Evolutionary conservation across 2,329 filamentous ascomycete species (phyloP).

Genomic region (Paracorniculantispora psalliotae): DNA sequence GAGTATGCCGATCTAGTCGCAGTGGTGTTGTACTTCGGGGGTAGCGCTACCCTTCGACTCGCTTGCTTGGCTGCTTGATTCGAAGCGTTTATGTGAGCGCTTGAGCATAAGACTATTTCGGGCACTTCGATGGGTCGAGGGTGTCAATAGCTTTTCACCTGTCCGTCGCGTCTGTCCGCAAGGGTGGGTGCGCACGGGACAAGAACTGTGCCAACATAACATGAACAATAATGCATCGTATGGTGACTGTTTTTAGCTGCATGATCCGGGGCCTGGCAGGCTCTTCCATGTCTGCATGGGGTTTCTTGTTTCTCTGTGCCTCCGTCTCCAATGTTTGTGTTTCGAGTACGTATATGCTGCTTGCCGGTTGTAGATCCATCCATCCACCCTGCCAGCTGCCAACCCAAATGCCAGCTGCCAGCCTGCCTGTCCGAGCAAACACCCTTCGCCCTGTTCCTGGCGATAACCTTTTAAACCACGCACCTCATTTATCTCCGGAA

Average conservation of each 20-base stretch:
- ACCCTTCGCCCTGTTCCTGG: neutral
- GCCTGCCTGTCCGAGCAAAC: neutral
- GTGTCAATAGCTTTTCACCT: too few species aligned
- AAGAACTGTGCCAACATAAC: neutral
- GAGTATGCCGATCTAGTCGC: neutral
- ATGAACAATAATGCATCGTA: neutral
- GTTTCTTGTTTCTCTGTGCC: neutral
- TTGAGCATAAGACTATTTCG: neutral
- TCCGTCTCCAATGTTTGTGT: slow-evolving; percentile 9
- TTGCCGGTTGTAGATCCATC: slow-evolving; percentile 10
- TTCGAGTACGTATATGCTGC: slow-evolving; percentile 8
- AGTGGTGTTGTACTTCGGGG: neutral
- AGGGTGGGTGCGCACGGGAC: too few species aligned
- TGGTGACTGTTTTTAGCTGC: neutral
- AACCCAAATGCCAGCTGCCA: neutral
- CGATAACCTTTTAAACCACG: neutral
- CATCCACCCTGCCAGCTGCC: slow-evolving; percentile 3
- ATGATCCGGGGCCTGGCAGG: neutral
- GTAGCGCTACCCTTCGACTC: neutral
- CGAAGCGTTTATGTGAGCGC: too few species aligned
- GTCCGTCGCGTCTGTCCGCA: too few species aligned
- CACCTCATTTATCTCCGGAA: neutral
- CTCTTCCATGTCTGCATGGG: slow-evolving; percentile 1
- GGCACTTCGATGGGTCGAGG: too few species aligned
- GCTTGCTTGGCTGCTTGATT: neutral